Conservation (phyloP, 1,284 basidiomycete species). For the Apiotrichum porosum region DNA sequence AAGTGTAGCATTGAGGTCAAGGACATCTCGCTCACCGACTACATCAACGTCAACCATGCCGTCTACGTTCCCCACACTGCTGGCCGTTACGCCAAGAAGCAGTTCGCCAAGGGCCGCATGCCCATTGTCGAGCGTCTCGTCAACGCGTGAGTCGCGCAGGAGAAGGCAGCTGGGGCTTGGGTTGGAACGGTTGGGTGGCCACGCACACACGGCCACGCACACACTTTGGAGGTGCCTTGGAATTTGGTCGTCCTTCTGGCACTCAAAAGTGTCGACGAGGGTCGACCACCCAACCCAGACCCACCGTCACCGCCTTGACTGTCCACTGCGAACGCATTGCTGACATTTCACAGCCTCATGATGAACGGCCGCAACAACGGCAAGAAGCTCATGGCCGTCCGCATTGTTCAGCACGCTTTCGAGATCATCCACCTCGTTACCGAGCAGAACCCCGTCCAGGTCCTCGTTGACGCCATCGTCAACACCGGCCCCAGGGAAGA, state of each 20-base stretch:
- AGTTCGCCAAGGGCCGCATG: constrained; percentile 99
- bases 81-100: constrained; percentile 98
- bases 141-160: constrained; percentile 68
- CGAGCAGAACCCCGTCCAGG: constrained; percentile 99
- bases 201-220: too few relatives aligned
- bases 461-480: constrained; percentile 93
- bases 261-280: too few relatives aligned
- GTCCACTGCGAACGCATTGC: too few relatives aligned
- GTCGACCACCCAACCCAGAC: too few relatives aligned
- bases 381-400: constrained; percentile 98
- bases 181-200: too few relatives aligned
- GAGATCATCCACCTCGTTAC: constrained; percentile 99
- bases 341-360: constrained; percentile 66
- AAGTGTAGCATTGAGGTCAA: constrained; percentile 87
- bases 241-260: too few relatives aligned
- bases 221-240: too few relatives aligned
- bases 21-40: constrained; percentile 97
- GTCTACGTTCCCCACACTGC: constrained; percentile 98
- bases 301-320: too few relatives aligned
- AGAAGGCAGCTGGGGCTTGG: too few relatives aligned
- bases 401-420: constrained; percentile 99
- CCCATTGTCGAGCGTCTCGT: constrained; percentile 99
- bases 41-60: constrained; percentile 98
- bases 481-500: constrained; percentile 99
- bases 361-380: constrained; percentile 99